Evolutionary conservation across 257 asterid genomes (phyloP).

Genomic region (Solanum neorickii): DNA sequence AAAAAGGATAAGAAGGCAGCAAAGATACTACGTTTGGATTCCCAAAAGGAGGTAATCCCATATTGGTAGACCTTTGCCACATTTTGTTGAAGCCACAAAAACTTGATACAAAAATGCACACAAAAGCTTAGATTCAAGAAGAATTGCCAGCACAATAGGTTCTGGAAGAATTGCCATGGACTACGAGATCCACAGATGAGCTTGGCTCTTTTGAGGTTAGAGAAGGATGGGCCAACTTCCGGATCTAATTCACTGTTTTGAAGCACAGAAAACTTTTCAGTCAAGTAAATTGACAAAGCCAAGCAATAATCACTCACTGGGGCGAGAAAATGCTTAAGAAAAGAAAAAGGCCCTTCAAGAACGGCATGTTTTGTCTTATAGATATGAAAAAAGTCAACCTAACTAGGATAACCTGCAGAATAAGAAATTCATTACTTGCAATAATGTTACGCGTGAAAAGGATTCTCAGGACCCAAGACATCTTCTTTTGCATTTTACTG

Average conservation of each 20-base stretch:
- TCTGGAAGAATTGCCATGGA: neutral
- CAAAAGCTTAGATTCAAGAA: neutral
- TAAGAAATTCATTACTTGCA: neutral
- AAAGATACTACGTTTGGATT: neutral
- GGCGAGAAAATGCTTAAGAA: neutral
- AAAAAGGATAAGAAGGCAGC: neutral
- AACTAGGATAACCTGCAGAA: neutral
- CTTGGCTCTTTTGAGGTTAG: neutral
- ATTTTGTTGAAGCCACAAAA: neutral
- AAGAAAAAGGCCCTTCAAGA: neutral
- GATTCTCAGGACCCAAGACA: neutral
- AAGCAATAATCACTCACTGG: neutral
- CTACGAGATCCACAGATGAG: neutral
- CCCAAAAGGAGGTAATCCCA: neutral
- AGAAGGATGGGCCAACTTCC: neutral
- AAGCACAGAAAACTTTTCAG: neutral
- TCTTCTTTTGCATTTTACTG: neutral
- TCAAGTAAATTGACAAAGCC: neutral
- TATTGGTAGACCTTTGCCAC: neutral
- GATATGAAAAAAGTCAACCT: neutral
- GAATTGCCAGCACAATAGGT: neutral
- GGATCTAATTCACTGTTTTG: neutral
- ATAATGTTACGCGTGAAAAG: neutral
- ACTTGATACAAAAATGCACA: neutral
- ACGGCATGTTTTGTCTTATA: neutral